phyloP scores from a whole-genome alignment of 2,329 filamentous ascomycete genomes.

The Cladosporium oxysporum region DNA sequence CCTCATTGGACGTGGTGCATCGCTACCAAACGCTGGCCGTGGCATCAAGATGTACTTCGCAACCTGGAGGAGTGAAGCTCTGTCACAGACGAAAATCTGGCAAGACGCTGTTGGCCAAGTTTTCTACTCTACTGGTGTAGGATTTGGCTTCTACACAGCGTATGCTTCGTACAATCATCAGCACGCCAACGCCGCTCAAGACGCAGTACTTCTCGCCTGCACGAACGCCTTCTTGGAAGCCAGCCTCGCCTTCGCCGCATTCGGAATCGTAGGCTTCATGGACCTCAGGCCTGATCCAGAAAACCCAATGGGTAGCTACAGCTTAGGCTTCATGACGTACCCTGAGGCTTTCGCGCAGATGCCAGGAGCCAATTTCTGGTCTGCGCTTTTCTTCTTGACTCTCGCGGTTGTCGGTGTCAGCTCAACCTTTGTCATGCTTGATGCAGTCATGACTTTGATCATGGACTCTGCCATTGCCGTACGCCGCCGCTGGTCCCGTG shows the following conservation, averaged over 20 bases:
- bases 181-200: slow-evolving; percentile 61
- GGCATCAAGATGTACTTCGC: slow-evolving; percentile 53
- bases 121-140: slow-evolving; percentile 61
- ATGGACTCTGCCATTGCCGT: slow-evolving; percentile 53
- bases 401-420: slow-evolving; percentile 60
- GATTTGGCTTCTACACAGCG: slow-evolving; percentile 60
- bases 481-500: slow-evolving; percentile 41
- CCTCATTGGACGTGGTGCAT: slow-evolving; percentile 57
- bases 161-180: slow-evolving; percentile 60
- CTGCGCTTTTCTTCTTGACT: slow-evolving; percentile 59
- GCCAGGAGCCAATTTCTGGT: slow-evolving; percentile 61
- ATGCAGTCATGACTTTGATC: slow-evolving; percentile 56
- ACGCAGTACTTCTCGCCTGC: slow-evolving; percentile 56
- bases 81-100: slow-evolving; percentile 57
- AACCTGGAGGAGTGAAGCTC: slow-evolving; percentile 52
- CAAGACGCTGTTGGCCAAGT: slow-evolving; percentile 61
- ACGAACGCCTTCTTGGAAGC: slow-evolving; percentile 60
- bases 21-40: slow-evolving; percentile 55
- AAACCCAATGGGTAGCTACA: slow-evolving; percentile 56
- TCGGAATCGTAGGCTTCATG: slow-evolving; percentile 57
- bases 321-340: slow-evolving; percentile 59
- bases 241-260: slow-evolving; percentile 52
- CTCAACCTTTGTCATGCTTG: slow-evolving; percentile 61
- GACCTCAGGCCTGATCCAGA: slow-evolving; percentile 44
- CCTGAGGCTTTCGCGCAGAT: slow-evolving; percentile 59